Evolutionary conservation across 306 rosid genomes (phyloP), one percentile per base, ranked within the genome.

Genomic region (Dryas alaskensis): DNA sequence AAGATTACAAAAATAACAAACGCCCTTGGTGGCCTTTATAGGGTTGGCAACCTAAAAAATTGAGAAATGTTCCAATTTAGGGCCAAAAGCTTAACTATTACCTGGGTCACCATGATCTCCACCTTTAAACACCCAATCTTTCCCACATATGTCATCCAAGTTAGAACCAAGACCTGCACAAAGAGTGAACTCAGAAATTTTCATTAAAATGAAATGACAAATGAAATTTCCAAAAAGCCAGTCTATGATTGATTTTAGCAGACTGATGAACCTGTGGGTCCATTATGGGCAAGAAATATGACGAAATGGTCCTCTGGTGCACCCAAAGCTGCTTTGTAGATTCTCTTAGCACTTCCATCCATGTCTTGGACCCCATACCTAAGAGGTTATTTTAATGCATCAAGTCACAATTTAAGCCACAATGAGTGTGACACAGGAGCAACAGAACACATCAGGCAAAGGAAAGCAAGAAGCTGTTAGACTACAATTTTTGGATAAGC

Each of bases 61-160:
- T 17, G 44, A 55, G 31, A 70, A 55, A 19, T 10, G 22, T 45
- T 44, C 22, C 46, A 66, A 72, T 77, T 39, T 43, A 12, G 31
- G 70, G 64, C 46, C 17, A 25, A 37, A 40, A 65, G 25, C 67
- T 48, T 37, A 52, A 62, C 3, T 25, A 53, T 78, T 84, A 94
- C 98, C 97, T 81, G 92, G 83, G 75, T 94, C 98, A 79, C 97
- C 97, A 75, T 91, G 79, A 78, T 91, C 98, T 46, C 98, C 98
- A 10, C 80, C 85, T 42, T 60, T 85, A 59, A 50, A 62, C 2
- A 77, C 91, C 98, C 98, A 94, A 82, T 94, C 98, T 77, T 84
- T 89, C 65, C 98, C 98, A 82, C 98, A 91, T 39, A 94, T 91
- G 85, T 94, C 98, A 70, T 86, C 79, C 73, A 73, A n/a, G 81